These are phyloP conservation scores for Globisporangium megalacanthum DNA, from an alignment of 352 stramenopile species.

Conservation along the genomic window DNA sequence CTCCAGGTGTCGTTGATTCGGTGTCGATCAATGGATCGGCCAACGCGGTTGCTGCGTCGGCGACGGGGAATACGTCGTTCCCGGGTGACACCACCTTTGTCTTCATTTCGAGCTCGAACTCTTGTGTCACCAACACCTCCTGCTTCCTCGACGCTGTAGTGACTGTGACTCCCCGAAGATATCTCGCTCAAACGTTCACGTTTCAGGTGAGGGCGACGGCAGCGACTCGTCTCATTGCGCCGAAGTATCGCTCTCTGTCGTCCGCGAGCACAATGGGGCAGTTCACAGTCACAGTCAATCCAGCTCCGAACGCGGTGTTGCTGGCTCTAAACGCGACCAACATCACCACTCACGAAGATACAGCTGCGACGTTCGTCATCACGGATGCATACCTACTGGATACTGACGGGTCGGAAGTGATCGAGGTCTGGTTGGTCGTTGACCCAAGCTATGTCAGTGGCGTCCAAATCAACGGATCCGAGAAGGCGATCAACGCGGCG, in stretches of 20 bases:
- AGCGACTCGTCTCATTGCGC: slow-evolving; percentile 11
- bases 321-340: slow-evolving; percentile 24
- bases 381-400: slow-evolving; percentile 34
- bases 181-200: slow-evolving; percentile 32
- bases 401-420: slow-evolving; percentile 37
- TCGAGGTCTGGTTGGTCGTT: slow-evolving; percentile 32
- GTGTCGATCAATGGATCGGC: no score
- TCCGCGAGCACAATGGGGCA: slow-evolving; percentile 16
- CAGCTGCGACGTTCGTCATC: slow-evolving; percentile 24
- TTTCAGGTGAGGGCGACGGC: slow-evolving; percentile 27
- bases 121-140: slow-evolving; percentile 6
- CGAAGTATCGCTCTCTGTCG: slow-evolving; percentile 19
- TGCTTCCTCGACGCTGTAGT: slow-evolving; percentile 20
- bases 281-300: slow-evolving; percentile 29
- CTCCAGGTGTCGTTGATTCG: no score
- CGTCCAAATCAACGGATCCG: slow-evolving; percentile 26
- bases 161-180: slow-evolving; percentile 28
- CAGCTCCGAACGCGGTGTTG: slow-evolving; percentile 29
- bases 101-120: slow-evolving; percentile 7
- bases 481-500: slow-evolving; percentile 5
- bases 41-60: no score
- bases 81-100: no score
- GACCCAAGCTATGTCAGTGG: slow-evolving; percentile 24
- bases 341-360: slow-evolving; percentile 29
- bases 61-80: no score